These are phyloP conservation scores for Juncus inflexus DNA, from an alignment of 176 grass and related monocot genomes.

Conservation along the genomic window DNA sequence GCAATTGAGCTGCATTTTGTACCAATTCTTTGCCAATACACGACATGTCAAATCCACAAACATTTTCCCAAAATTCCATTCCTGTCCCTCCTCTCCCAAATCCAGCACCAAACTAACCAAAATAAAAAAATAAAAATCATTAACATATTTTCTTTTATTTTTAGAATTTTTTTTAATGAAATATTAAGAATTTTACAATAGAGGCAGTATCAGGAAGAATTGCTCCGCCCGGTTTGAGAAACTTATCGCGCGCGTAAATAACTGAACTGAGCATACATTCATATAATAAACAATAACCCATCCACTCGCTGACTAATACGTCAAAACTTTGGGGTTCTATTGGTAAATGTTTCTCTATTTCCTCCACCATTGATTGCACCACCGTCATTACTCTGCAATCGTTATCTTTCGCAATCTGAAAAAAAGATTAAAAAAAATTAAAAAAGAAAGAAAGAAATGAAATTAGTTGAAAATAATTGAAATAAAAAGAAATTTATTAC, in stretches of 20 bases:
- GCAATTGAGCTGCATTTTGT: slow-evolving; percentile 46
- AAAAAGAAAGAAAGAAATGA: slow-evolving; percentile 13
- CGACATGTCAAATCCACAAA: slow-evolving; percentile 94
- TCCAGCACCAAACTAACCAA: slow-evolving; percentile 68
- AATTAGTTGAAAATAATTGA: neutral
- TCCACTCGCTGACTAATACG: slow-evolving; percentile 97
- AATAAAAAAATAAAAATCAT: neutral
- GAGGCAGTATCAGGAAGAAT: slow-evolving; percentile 87
- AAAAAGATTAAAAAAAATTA: neutral
- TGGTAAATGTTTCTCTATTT: slow-evolving; percentile 56
- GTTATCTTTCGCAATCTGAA: slow-evolving; percentile 84
- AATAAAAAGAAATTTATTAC: slow-evolving; percentile 30
- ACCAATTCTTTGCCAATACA: slow-evolving; percentile 76
- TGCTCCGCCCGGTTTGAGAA: slow-evolving; percentile 83
- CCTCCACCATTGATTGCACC: slow-evolving; percentile 79
- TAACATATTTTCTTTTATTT: neutral
- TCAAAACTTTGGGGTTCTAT: slow-evolving; percentile 57
- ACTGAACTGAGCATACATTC: slow-evolving; percentile 98
- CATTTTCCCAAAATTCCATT: slow-evolving; percentile 90
- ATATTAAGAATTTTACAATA: slow-evolving; percentile 53
- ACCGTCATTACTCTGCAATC: slow-evolving; percentile 51
- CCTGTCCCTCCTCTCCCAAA: slow-evolving; percentile 90
- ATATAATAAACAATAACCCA: slow-evolving; percentile 92
- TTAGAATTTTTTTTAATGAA: neutral
- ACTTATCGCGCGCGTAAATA: slow-evolving; percentile 81